Base-by-base conservation (phyloP, 2,329 filamentous ascomycete genomes). In the Calonectria montana region DNA sequence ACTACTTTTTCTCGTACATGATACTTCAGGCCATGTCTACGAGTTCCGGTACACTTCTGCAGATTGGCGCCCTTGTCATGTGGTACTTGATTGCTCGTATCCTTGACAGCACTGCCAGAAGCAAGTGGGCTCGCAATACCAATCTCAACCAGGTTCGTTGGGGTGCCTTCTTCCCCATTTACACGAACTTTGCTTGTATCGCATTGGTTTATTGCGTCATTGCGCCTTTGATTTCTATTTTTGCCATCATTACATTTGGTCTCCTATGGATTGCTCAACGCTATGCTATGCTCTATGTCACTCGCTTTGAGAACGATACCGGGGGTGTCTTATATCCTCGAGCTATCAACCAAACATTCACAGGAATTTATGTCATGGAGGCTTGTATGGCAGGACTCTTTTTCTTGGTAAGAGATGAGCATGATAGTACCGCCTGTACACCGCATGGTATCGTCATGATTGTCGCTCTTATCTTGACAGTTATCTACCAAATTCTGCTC, bases 1-100 rank as follows among this genome's bases (percentile, higher is more conserved):
- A 98, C 81, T 99, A 98, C 83, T 99, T 98, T 87, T 98, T 98
- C 87, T 96, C 95, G 1, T 99, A 99, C 88, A 96, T 99, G 92
- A 93, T 98, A 81, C 91, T 99, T 12, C 97, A 98, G 80, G 95
- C 96, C 0, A 88, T 98, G 78, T 95, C 94, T 74, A 95, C 94
- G 74, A 98, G 95, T 82, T 96, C 96, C 1, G 95, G 94, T 82
- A 96, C 94, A 1, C 87, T 98, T 4, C 86, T 98, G 15, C 97
- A 98, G 80, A 90, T 97, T 27, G 91, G 91, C n/a, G 90, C 92
- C 4, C 88, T 99, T 4, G 80, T 95, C 55, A 87, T 93, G 74
- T 97, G 96, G 92, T 97, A 95, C 78, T 79, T 98, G 25, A 82
- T 97, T 55, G 93, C 94, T 1, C 94, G 92, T 1, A 88, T 98